Evolutionary conservation across 345 rosid species (phyloP).

Genomic region (Salix udensis): DNA sequence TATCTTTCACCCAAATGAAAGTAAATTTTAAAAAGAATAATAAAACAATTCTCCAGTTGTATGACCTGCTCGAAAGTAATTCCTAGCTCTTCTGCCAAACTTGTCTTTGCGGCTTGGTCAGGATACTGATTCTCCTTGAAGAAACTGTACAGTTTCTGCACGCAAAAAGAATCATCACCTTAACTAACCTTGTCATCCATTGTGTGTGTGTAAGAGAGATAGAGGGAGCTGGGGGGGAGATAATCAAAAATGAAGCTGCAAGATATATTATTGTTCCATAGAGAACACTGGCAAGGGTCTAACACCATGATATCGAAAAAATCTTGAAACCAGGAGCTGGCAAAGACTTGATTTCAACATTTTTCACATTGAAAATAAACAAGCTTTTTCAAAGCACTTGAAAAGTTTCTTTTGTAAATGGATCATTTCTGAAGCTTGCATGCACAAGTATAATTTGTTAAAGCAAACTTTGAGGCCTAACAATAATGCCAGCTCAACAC

Average conservation of each 20-base stretch:
- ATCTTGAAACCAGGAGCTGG: not conserved
- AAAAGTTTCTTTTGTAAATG: not conserved
- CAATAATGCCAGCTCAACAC: not conserved
- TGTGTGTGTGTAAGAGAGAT: not conserved
- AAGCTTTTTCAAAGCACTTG: not conserved
- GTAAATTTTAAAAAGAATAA: not conserved
- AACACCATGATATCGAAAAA: not conserved
- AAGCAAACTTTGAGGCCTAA: not conserved
- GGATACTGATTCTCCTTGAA: constrained; percentile 74
- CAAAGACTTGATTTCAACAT: too few relatives aligned
- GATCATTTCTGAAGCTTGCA: not conserved
- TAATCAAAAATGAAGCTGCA: not conserved
- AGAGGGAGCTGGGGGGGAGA: not conserved
- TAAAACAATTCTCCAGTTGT: not conserved
- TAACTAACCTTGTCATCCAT: not conserved
- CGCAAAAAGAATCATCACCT: constrained; percentile 7
- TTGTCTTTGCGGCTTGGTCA: constrained; percentile 51
- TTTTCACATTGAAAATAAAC: too few relatives aligned
- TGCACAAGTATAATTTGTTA: not conserved
- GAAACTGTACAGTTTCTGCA: constrained; percentile 55
- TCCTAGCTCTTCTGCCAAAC: constrained; percentile 58
- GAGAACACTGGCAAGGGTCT: not conserved
- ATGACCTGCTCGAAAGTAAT: constrained; percentile 61
- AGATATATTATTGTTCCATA: not conserved
- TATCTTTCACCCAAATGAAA: not conserved